Evolutionary conservation across 2,329 filamentous ascomycete genomes (phyloP).

Genomic region (Chaetomiaceae sp.): DNA sequence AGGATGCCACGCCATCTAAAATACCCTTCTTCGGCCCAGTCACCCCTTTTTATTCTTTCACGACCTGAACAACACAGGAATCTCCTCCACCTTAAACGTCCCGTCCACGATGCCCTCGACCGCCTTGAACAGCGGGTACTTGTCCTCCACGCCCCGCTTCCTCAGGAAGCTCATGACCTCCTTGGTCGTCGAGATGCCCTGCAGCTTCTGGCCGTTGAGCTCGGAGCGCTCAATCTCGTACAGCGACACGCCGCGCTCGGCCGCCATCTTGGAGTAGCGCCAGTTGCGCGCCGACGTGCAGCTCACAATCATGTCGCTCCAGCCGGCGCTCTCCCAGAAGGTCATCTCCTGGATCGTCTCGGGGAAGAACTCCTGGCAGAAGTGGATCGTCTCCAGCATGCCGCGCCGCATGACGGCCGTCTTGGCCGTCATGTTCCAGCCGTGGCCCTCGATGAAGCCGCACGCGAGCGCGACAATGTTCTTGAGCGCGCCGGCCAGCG

Average conservation of each 20-base stretch:
- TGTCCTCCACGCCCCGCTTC: slow-evolving; percentile 67
- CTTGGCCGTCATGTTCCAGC: slow-evolving; percentile 98
- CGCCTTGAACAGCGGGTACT: slow-evolving; percentile 90
- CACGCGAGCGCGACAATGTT: slow-evolving; percentile 94
- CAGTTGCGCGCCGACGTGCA: slow-evolving; percentile 92
- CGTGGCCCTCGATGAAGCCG: slow-evolving; percentile 89
- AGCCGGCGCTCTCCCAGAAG: slow-evolving; percentile 94
- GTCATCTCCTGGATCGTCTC: slow-evolving; percentile 75
- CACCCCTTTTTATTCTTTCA: neutral
- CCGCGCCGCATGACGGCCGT: slow-evolving; percentile 97
- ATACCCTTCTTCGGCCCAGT: neutral
- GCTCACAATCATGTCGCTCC: slow-evolving; percentile 92
- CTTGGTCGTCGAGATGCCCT: slow-evolving; percentile 85
- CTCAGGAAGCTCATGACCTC: slow-evolving; percentile 90
- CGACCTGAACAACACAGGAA: slow-evolving; percentile 56
- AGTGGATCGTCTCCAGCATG: slow-evolving; percentile 92
- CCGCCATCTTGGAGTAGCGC: slow-evolving; percentile 83
- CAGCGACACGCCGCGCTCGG: slow-evolving; percentile 73
- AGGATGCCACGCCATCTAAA: neutral
- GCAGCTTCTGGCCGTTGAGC: slow-evolving; percentile 93
- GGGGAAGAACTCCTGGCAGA: slow-evolving; percentile 89
- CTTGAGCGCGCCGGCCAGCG: slow-evolving; percentile 89
- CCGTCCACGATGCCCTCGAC: slow-evolving; percentile 72
- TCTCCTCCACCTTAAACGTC: slow-evolving; percentile 71
- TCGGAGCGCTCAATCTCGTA: slow-evolving; percentile 84